Percentiles rank a stretch among this genome's conserved stretches.
Conservation (phyloP, 2,329 filamentous ascomycete species). For the Parastagonospora avenae region DNA sequence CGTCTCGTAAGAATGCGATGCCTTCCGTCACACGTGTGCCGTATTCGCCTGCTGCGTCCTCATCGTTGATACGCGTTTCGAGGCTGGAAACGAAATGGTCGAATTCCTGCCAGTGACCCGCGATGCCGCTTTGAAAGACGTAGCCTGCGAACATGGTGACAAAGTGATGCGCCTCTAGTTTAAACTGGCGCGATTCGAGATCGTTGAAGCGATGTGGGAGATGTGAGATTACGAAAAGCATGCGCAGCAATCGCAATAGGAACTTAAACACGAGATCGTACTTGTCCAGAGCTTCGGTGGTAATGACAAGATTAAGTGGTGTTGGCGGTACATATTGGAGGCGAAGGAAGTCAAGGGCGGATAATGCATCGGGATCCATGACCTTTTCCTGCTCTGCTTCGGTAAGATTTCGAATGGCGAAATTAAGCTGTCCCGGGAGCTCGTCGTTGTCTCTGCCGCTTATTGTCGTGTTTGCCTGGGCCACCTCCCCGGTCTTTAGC, state of each 20-base stretch:
- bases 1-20: slow-evolving; percentile 68
- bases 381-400: slow-evolving; percentile 80
- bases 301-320: slow-evolving; percentile 75
- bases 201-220: slow-evolving; percentile 38
- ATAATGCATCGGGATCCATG: slow-evolving; percentile 79
- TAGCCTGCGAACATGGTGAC: slow-evolving; percentile 74
- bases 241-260: slow-evolving; percentile 75
- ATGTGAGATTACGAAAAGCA: slow-evolving; percentile 71
- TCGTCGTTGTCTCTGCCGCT: slow-evolving; percentile 38
- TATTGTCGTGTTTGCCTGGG: slow-evolving; percentile 6
- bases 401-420: slow-evolving; percentile 76
- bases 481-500: slow-evolving; percentile 2
- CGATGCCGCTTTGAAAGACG: slow-evolving; percentile 79
- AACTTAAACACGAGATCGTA: slow-evolving; percentile 87
- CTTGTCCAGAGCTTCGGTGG: slow-evolving; percentile 69
- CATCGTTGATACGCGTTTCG: slow-evolving; percentile 60
- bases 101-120: slow-evolving; percentile 74
- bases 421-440: slow-evolving; percentile 58
- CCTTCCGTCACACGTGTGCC: slow-evolving; percentile 59
- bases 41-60: slow-evolving; percentile 52
- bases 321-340: slow-evolving; percentile 80
- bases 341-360: slow-evolving; percentile 91
- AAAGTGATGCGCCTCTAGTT: slow-evolving; percentile 80
- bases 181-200: slow-evolving; percentile 55
- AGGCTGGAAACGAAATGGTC: slow-evolving; percentile 68